These are phyloP conservation scores for Kandelia obovata DNA, from an alignment of 345 rosid genomes.

Conservation along the genomic window DNA sequence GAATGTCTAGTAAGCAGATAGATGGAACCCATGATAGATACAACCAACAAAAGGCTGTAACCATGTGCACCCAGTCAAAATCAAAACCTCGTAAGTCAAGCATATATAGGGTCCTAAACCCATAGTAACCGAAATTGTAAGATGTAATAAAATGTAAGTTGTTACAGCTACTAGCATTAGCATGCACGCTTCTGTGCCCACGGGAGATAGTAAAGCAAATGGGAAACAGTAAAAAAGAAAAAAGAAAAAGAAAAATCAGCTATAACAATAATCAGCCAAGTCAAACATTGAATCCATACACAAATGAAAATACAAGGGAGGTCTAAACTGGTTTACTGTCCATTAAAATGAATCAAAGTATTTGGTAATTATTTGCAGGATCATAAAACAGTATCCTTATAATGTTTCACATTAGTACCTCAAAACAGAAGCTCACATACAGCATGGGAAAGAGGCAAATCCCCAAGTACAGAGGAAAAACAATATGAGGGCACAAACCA, in stretches of 20 bases:
- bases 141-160: too few species aligned
- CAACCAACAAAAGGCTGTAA: not conserved
- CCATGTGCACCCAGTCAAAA: not conserved
- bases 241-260: not conserved
- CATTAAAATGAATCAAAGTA: conserved; percentile 32
- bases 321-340: conserved; percentile 16
- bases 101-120: not conserved
- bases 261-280: not conserved
- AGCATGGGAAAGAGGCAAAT: conserved; percentile 37
- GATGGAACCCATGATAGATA: not conserved
- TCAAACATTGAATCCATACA: conserved; percentile 9
- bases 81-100: not conserved
- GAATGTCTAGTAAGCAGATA: not conserved
- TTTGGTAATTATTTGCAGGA: conserved; percentile 40
- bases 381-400: conserved; percentile 28
- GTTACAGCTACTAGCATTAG: not conserved
- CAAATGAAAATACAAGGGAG: not conserved
- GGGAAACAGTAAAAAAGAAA: not conserved
- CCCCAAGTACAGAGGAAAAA: conserved; percentile 23
- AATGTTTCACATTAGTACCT: conserved; percentile 42
- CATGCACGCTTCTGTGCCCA: not conserved
- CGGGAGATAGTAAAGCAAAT: not conserved
- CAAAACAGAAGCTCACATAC: conserved; percentile 40
- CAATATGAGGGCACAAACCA: conserved; percentile 30
- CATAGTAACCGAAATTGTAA: too few species aligned